Evolutionary conservation across 805 yeast species (phyloP).

Genomic region (Aciculoconidium aculeatum): DNA sequence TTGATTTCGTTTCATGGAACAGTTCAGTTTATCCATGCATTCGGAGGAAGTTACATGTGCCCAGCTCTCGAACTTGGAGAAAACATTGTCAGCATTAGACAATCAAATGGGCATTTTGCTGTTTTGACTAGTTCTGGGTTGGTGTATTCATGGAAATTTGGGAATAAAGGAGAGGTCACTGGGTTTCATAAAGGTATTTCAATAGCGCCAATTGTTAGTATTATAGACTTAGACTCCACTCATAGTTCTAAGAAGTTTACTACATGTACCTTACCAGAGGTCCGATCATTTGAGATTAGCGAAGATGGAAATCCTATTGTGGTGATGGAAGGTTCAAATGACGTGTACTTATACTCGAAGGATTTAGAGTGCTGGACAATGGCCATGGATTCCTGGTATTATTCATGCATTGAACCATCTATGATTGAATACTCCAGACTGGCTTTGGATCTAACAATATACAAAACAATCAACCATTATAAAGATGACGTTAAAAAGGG

Average conservation of each 20-base stretch:
- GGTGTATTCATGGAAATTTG: conserved; percentile 47
- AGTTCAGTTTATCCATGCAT: conserved; percentile 38
- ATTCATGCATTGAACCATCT: too few species aligned
- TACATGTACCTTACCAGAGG: conserved; percentile 5
- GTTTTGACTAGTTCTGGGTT: conserved; percentile 48
- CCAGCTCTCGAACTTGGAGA: conserved; percentile 52
- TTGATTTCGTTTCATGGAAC: conserved; percentile 57
- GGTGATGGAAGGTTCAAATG: conserved; percentile 25
- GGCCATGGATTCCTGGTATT: conserved; percentile 42
- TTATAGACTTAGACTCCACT: conserved; percentile 10
- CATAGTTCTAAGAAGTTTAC: conserved; percentile 2
- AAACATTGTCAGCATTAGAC: conserved; percentile 34
- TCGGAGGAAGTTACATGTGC: conserved; percentile 38
- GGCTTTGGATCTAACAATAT: conserved; percentile 5
- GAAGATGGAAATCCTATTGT: conserved; percentile 39
- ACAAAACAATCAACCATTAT: conserved; percentile 6
- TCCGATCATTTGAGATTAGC: conserved; percentile 23
- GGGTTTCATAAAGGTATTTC: conserved; percentile 42
- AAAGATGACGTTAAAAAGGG: conserved; percentile 7
- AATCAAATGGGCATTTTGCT: conserved; percentile 28
- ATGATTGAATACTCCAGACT: not conserved
- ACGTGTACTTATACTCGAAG: conserved; percentile 38
- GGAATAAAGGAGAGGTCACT: conserved; percentile 17
- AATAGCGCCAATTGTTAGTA: conserved; percentile 48
- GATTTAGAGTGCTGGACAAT: conserved; percentile 43